Evolutionary conservation across 106 monocot species (phyloP).

Genomic region (Dioscorea zingiberensis): DNA sequence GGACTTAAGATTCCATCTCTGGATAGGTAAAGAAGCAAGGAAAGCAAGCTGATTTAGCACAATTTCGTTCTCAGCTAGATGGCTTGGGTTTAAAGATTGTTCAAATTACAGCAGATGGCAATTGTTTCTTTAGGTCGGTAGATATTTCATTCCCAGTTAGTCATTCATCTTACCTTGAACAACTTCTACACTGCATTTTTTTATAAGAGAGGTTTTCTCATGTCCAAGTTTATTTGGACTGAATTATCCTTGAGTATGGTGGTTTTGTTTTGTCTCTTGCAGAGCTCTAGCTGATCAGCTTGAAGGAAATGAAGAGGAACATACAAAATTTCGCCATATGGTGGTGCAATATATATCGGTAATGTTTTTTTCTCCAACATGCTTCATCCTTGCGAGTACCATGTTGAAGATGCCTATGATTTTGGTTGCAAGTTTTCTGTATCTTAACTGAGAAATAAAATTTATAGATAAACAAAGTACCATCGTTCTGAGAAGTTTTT

Average conservation of each 20-base stretch:
- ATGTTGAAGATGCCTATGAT: not conserved
- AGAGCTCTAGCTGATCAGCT: slow-evolving; percentile 85
- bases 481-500: no score
- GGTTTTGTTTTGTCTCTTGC: not conserved
- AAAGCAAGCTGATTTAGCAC: slow-evolving; percentile 42
- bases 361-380: not conserved
- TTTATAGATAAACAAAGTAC: no score
- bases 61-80: slow-evolving; percentile 61
- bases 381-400: not conserved
- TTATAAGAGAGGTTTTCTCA: not conserved
- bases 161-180: not conserved
- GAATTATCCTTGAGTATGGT: no score
- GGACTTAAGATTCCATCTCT: no score
- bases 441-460: no score
- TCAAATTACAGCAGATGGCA: slow-evolving; percentile 79
- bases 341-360: slow-evolving; percentile 80
- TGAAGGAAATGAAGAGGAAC: slow-evolving; percentile 74
- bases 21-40: slow-evolving; percentile 58
- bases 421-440: not conserved
- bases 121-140: slow-evolving; percentile 82
- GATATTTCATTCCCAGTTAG: not conserved
- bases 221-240: not conserved
- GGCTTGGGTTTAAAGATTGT: slow-evolving; percentile 69
- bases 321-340: slow-evolving; percentile 58
- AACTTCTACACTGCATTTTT: not conserved